These are phyloP conservation scores for Ogataea chonburiensis DNA, from an alignment of 805 yeast species.

Conservation along the genomic window DNA sequence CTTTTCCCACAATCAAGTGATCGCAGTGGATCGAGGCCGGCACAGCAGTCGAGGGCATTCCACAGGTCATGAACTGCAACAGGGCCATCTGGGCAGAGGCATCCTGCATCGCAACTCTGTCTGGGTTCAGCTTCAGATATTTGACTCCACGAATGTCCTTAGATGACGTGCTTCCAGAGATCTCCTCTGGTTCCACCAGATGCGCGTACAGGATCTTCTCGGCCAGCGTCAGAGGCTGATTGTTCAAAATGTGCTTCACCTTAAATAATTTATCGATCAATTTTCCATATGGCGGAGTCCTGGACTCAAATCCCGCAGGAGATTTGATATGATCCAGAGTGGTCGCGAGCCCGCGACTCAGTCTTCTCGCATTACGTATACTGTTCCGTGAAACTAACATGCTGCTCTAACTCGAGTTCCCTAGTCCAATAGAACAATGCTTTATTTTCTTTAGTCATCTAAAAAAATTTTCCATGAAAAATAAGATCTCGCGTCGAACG, in stretches of 20 bases:
- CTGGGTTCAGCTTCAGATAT: slow-evolving; percentile 93
- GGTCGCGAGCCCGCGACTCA: slow-evolving; percentile 29
- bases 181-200: slow-evolving; percentile 87
- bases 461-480: slow-evolving; percentile 10
- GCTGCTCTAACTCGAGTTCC: slow-evolving; percentile 1
- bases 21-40: slow-evolving; percentile 98
- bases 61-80: slow-evolving; percentile 94
- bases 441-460: slow-evolving; percentile 15
- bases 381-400: slow-evolving; percentile 17
- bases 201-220: slow-evolving; percentile 95
- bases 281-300: slow-evolving; percentile 88
- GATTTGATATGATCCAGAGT: slow-evolving; percentile 34
- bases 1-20: slow-evolving; percentile 94
- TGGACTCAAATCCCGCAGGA: slow-evolving; percentile 60
- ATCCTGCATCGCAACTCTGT: slow-evolving; percentile 98
- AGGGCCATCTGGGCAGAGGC: slow-evolving; percentile 99
- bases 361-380: slow-evolving; percentile 8
- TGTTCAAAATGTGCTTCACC: slow-evolving; percentile 32
- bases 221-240: slow-evolving; percentile 82
- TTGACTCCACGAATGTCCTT: slow-evolving; percentile 72
- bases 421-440: slow-evolving; percentile 12
- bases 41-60: slow-evolving; percentile 85
- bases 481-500: slow-evolving; percentile 8
- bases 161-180: slow-evolving; percentile 47
- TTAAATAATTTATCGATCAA: slow-evolving; percentile 59